Evolutionary conservation across 768 basidiomycete genomes (phyloP), one percentile per base, ranked within the genome.

Genomic region (Jaapia argillacea): DNA sequence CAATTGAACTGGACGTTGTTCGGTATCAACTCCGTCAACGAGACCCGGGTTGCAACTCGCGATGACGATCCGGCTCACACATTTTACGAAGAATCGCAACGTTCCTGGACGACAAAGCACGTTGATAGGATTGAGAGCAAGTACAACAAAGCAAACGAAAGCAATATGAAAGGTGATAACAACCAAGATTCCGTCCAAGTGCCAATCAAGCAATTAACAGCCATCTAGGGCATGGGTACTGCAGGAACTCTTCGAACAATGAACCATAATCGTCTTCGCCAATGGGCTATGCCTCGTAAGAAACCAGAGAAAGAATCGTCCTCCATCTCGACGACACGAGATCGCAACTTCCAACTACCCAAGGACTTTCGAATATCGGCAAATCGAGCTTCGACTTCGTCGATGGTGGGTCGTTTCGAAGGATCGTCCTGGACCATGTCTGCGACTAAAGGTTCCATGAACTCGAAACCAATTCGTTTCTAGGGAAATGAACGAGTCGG

Each of bases 381-480:
- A 33, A 56, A 55, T 4, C 43, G 44, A 6, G 5, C 27, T 0
- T 48, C 23, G 21, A 48, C 56, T 14, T 54, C 48, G 23, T 47
- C 41, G 2, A 54, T 53, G 1, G 49, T 51, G 1, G 62, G 62
- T 3, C 63, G 55, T 24, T 40, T 36, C 4, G 38, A 22, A 0
- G 63, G 63, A 36, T 59, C 54, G 1, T 42, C 45, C 3, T 45
- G 47, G 0, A 51, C 49, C 62, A 64, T 63, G 2, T 48, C 45
- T 2, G 36, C 21, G 4, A 62, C 40, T 3, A 65, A 46, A 12
- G 49, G 43, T 23, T 28, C 6, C 50, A 63, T 41, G 47, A 61
- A 60, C 2, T 52, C 56, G 16, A 57, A 33, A 16, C 52, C 51
- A 20, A 38, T 18, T 33, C 44, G 50, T 40, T 45, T 49, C 59